Base-by-base conservation (phyloP, 257 asterid species). In the Solanum medicagineum region DNA sequence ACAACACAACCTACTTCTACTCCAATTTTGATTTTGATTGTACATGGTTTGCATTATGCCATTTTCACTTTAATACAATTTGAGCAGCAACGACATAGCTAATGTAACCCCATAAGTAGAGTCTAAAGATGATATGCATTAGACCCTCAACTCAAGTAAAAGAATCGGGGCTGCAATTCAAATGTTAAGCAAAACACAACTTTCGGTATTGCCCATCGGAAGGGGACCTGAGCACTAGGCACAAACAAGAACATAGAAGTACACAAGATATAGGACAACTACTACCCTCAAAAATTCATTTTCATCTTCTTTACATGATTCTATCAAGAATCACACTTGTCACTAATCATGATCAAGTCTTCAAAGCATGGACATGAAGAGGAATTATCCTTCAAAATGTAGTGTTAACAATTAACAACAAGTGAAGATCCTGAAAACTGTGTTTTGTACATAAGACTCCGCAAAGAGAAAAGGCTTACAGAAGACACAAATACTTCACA, bases 401-500 rank as follows among this genome's bases (percentile, higher is more conserved):
- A 54, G 86, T 54, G n/a, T 68, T 22, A 82, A 85, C 75, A 51
- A 79, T 69, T 24, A 83, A 86, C 73, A 51, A 77, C 11, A 56
- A 75, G 82, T 47, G 40, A 81, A 85, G 73, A 77, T 62, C 85
- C 87, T 29, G 85, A 20, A 81, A 32, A 45, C 81, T 22, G 40
- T 81, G 75, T 74, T 74, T 82, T 87, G 87, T 85, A 87, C 85
- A 88, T 83, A 85, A 45, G 55, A 74, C 70, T 73, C 81, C 19
- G 16, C 47, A 53, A 55, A 83, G 24, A 59, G 71, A 85, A 79
- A 13, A 60, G 13, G 60, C 65, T 79, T 73, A 86, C 84, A 24
- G 83, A 86, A 55, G 86, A 83, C 83, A 77, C 70, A 85, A 81
- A 86, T 56, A 83, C 65, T 86, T 87, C 91, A 88, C 90, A 93